Evolutionary conservation across 2,329 filamentous ascomycete genomes (phyloP).

Genomic region (Orbilia ellipsospora): DNA sequence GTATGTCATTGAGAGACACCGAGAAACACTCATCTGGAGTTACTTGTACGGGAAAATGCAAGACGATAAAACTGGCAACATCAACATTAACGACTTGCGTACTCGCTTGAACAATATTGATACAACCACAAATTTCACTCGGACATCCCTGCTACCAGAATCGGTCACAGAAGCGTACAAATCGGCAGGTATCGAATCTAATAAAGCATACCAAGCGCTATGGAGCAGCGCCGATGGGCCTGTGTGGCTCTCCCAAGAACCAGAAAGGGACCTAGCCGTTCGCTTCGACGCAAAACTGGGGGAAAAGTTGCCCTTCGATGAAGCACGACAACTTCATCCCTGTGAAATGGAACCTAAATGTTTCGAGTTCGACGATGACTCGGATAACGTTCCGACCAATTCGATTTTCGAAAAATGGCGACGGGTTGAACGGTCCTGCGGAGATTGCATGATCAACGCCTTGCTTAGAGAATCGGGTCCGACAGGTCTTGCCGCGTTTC

Average conservation of each 20-base stretch:
- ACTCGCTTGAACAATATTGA: conserved; percentile 12
- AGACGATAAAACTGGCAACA: conserved; percentile 8
- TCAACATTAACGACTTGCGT: conserved; percentile 15
- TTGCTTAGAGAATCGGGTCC: conserved; percentile 33
- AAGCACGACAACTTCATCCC: conserved; percentile 22
- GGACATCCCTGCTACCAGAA: conserved; percentile 12
- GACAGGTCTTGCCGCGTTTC: conserved; percentile 26
- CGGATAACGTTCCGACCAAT: conserved; percentile 2
- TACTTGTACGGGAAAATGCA: conserved; percentile 40
- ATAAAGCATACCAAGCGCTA: conserved; percentile 16
- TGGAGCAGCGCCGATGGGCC: conserved; percentile 46
- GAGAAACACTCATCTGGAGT: conserved; percentile 33
- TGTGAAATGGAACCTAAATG: conserved; percentile 33
- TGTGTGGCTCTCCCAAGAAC: conserved; percentile 37
- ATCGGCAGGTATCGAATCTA: conserved; percentile 28
- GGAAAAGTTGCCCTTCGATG: conserved; percentile 13
- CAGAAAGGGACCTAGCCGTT: conserved; percentile 26
- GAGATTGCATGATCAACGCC: conserved; percentile 48
- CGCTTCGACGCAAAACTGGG: conserved; percentile 22
- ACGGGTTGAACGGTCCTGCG: conserved; percentile 22
- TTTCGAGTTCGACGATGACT: conserved; percentile 11
- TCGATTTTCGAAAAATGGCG: conserved; percentile 45
- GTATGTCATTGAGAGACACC: conserved; percentile 49
- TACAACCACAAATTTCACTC: conserved; percentile 20
- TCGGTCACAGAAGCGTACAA: conserved; percentile 13